phyloP scores from a whole-genome alignment of 805 yeast species.

The Jamesozyma hellenica region DNA sequence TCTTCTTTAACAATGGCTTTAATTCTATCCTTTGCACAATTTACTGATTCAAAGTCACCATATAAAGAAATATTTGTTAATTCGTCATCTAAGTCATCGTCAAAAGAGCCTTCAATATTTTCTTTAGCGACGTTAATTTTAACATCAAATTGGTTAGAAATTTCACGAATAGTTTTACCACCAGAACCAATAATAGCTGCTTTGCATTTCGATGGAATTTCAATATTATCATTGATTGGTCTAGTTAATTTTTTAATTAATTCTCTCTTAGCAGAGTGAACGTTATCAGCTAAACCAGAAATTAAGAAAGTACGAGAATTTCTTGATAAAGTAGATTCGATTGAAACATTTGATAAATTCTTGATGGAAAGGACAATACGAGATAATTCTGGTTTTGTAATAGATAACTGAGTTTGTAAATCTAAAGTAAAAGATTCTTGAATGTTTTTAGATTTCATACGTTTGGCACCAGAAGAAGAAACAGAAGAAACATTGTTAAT shows the following conservation, averaged over 20 bases:
- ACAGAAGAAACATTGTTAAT: constrained; percentile 3
- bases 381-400: constrained; percentile 55
- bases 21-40: constrained; percentile 60
- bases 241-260: constrained; percentile 67
- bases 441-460: constrained; percentile 47
- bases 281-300: constrained; percentile 60
- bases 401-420: constrained; percentile 54
- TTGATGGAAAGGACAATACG: constrained; percentile 57
- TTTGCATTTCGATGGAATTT: constrained; percentile 68
- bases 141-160: constrained; percentile 59
- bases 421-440: constrained; percentile 75
- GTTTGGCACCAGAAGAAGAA: constrained; percentile 28
- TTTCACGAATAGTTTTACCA: constrained; percentile 74
- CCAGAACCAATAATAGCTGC: constrained; percentile 78
- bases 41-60: constrained; percentile 81
- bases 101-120: constrained; percentile 31
- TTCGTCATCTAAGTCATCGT: constrained; percentile 50
- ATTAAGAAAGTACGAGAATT: constrained; percentile 76
- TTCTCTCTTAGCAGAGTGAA: constrained; percentile 62
- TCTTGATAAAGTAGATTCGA: constrained; percentile 75
- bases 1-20: constrained; percentile 65
- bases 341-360: constrained; percentile 44
- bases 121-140: constrained; percentile 47
- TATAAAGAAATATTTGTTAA: constrained; percentile 54
- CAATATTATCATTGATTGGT: constrained; percentile 51